Evolutionary conservation across 2,329 filamentous ascomycete genomes (phyloP), one percentile per base, ranked within the genome.

Genomic region (Exophiala calicioides): DNA sequence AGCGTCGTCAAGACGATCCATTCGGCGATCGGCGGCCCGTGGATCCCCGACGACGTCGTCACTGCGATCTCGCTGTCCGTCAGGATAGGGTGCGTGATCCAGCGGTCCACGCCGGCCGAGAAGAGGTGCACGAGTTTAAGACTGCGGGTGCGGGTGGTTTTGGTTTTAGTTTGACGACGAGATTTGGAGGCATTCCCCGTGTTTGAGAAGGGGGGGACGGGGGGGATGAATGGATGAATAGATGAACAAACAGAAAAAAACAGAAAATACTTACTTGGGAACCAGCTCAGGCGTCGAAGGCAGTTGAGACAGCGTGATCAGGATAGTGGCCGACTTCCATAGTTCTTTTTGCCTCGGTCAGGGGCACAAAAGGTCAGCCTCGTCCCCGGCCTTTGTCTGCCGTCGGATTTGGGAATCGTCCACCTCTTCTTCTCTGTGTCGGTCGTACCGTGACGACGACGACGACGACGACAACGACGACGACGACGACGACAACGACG

Each of bases 1-100:
- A 85, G 67, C 43, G 77, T 74, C 57, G 82, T 83, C 73, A 84
- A 72, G 20, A 84, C 64, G 9, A 81, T 77, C 81, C 82, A 86
- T 67, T 85, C 82, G 0, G 81, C 73, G 38, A 85, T 85, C 46
- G 82, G 79, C 0, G 82, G 82, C 1, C 79, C 80, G 58, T 82
- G 79, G 35, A 82, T 75, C 18, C 80, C 70, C 3, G 73, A 76
- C 24, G 71, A 73, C 3, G 75, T 80, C 3, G 77, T 77, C 45
- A 83, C 67, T 1, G 74, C 69, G 39, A 82, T 74, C 19, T 75
- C 60, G 10, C 71, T 75, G 35, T 74, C 64, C 5, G 66, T 77
- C 52, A 79, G 74, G 30, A 82, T 71, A 0, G 78, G 78, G 44
- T 76, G 66, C n/a, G 71, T 59, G 27, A 72, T 59, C 16, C 80